Percentiles rank a stretch among this genome's conserved stretches.
phyloP scores from a whole-genome alignment of 2,329 filamentous ascomycete species.

The Sarocladiaceae sp. region DNA sequence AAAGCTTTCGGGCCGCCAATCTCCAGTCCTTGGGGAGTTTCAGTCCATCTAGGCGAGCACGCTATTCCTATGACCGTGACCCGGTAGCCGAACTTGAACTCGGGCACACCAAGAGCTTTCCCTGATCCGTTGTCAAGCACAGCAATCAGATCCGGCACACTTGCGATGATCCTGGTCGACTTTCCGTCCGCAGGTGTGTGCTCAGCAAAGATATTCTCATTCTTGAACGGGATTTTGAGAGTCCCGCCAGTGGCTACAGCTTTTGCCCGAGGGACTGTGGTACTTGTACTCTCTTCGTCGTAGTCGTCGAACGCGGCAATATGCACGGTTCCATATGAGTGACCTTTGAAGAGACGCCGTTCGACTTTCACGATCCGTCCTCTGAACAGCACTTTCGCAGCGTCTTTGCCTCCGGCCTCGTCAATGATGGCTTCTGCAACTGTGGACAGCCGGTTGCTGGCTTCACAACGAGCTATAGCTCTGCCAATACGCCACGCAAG shows the following conservation, averaged over 20 bases:
- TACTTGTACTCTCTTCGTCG: slow-evolving; percentile 5
- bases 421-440: slow-evolving; percentile 56
- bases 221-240: slow-evolving; percentile 67
- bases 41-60: slow-evolving; percentile 40
- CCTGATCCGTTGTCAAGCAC: slow-evolving; percentile 54
- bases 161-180: slow-evolving; percentile 34
- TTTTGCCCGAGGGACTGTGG: slow-evolving; percentile 22
- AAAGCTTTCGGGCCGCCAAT: slow-evolving; percentile 47
- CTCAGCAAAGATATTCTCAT: slow-evolving; percentile 66
- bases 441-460: slow-evolving; percentile 43
- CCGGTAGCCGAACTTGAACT: slow-evolving; percentile 50
- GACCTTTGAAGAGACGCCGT: slow-evolving; percentile 49
- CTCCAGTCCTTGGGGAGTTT: slow-evolving; percentile 39
- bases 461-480: slow-evolving; percentile 48
- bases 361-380: slow-evolving; percentile 62
- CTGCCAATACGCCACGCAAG: slow-evolving; percentile 57
- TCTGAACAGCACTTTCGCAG: slow-evolving; percentile 55
- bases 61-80: slow-evolving; percentile 45
- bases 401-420: slow-evolving; percentile 49
- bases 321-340: slow-evolving; percentile 56
- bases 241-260: slow-evolving; percentile 26
- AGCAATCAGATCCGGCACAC: slow-evolving; percentile 53
- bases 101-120: slow-evolving; percentile 51
- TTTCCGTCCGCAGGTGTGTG: slow-evolving; percentile 31
- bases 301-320: slow-evolving; percentile 43